These are phyloP conservation scores for Trichophyton mentagrophytes DNA, from an alignment of 2,329 filamentous ascomycete genomes.

Conservation along the genomic window DNA sequence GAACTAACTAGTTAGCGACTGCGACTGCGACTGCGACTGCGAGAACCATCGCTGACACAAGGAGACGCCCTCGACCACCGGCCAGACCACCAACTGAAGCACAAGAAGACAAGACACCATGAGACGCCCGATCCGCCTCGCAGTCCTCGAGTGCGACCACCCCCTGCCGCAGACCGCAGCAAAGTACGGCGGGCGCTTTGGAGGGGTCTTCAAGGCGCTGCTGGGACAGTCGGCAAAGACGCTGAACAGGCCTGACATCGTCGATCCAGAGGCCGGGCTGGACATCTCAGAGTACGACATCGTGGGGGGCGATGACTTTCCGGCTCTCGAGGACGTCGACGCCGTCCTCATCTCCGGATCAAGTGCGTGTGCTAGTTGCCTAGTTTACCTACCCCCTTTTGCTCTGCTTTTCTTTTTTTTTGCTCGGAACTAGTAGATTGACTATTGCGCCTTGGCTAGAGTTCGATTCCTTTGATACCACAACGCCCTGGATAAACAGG, in stretches of 20 bases:
- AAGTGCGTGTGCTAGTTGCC: conserved; percentile 26
- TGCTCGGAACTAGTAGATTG: not conserved
- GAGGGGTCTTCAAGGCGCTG: conserved; percentile 53
- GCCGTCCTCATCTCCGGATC: conserved; percentile 69
- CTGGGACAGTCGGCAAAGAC: conserved; percentile 43
- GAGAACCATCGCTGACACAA: no score
- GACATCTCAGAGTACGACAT: conserved; percentile 58
- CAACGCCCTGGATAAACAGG: conserved; percentile 61
- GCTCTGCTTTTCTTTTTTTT: not conserved
- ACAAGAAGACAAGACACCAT: conserved; percentile 15
- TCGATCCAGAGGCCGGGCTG: conserved; percentile 33
- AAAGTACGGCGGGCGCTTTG: conserved; percentile 60
- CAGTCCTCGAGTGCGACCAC: conserved; percentile 77
- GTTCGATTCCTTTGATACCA: conserved; percentile 59
- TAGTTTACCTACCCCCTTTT: no score
- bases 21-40: no score
- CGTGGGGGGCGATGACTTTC: conserved; percentile 55
- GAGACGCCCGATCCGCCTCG: conserved; percentile 53
- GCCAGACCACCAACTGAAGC: not conserved
- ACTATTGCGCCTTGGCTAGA: conserved; percentile 28
- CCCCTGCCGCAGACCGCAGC: conserved; percentile 52
- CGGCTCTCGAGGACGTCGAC: conserved; percentile 60
- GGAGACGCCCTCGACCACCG: no score
- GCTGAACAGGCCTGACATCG: conserved; percentile 23
- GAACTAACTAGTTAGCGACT: no score